Conservation (phyloP, 371 early-diverging fungal genomes). For the Globomyces sp. region DNA sequence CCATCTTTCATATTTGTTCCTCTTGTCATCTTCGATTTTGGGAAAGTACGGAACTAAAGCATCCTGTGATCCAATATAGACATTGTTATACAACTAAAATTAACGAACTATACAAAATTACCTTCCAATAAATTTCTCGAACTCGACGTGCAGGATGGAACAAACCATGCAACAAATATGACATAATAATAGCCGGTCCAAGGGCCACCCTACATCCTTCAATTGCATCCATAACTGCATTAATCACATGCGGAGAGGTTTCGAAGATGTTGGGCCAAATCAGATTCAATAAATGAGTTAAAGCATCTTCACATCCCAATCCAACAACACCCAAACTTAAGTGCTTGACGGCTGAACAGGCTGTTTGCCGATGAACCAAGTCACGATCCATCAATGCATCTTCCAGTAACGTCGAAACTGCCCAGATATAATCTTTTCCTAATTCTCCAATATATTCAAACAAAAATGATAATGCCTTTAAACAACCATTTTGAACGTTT, state of each 20-base stretch:
- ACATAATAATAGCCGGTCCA: conserved; percentile 80
- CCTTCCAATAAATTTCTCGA: conserved; percentile 94
- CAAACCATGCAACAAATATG: conserved; percentile 90
- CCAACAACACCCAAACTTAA: conserved; percentile 91
- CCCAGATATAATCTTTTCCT: conserved; percentile 92
- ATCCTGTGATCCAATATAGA: conserved; percentile 93
- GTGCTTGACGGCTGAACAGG: conserved; percentile 91
- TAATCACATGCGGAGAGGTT: conserved; percentile 89
- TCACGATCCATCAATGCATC: conserved; percentile 98
- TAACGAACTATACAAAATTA: no score
- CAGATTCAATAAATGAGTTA: conserved; percentile 90
- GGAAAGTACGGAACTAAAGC: conserved; percentile 90
- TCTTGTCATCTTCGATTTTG: conserved; percentile 75
- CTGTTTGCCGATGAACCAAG: conserved; percentile 95
- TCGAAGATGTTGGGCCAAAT: conserved; percentile 99
- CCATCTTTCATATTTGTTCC: conserved; percentile 69
- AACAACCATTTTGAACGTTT: conserved; percentile 97
- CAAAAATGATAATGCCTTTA: conserved; percentile 91
- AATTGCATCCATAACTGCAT: conserved; percentile 94
- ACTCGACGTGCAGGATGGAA: conserved; percentile 98
- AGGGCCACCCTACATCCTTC: conserved; percentile 90
- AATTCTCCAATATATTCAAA: conserved; percentile 98
- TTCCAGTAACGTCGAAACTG: conserved; percentile 92
- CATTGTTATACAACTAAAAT: conserved; percentile 73
- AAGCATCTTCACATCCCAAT: conserved; percentile 88